Conservation (phyloP, 306 rosid genomes). For the Styphnolobium japonicum region DNA sequence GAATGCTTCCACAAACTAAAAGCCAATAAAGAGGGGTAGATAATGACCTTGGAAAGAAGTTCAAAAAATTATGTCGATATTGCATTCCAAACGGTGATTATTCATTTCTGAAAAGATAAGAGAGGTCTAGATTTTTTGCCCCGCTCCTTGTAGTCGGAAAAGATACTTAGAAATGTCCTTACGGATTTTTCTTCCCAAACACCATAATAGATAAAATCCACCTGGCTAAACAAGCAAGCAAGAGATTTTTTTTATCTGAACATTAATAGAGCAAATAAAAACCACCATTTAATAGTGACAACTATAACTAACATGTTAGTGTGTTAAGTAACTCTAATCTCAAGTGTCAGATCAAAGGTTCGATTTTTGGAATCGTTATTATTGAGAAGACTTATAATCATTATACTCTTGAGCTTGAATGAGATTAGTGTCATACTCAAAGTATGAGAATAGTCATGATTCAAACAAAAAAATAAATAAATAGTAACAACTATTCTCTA, state of each 20-base stretch:
- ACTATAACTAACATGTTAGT: too few species aligned
- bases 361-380: too few species aligned
- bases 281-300: neutral
- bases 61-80: neutral
- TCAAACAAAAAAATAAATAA: too few species aligned
- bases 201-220: neutral
- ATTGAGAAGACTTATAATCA: too few species aligned
- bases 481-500: neutral
- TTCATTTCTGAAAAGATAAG: neutral
- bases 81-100: neutral
- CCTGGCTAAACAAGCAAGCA: neutral
- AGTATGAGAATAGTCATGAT: too few species aligned
- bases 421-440: too few species aligned
- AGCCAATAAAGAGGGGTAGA: neutral
- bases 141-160: neutral
- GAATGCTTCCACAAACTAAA: neutral
- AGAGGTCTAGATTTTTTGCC: neutral
- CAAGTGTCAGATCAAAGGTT: too few species aligned
- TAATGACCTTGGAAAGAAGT: constrained; percentile 2
- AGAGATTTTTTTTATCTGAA: neutral
- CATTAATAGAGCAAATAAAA: neutral
- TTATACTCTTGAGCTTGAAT: too few species aligned
- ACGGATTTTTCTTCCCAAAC: neutral
- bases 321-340: too few species aligned
- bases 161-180: neutral